Percentiles rank a stretch among this genome's conserved stretches.
Conservation (phyloP, 495 filamentous ascomycete species). For the Diplogelasinospora grovesii region DNA sequence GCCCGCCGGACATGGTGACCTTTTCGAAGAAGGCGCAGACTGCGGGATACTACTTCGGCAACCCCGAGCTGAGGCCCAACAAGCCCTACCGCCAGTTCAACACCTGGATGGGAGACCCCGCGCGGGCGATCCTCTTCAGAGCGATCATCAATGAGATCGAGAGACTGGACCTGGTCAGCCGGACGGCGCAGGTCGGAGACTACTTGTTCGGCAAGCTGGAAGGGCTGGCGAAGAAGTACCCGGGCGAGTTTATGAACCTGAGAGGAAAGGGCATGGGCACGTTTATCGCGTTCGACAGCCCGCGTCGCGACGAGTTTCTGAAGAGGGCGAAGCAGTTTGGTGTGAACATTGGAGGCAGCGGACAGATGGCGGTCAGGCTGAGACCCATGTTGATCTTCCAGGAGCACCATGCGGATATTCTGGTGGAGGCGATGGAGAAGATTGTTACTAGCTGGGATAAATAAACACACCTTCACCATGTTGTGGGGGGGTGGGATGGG, state of each 20-base stretch:
- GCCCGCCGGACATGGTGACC: slow-evolving; percentile 95
- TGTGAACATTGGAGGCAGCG: slow-evolving; percentile 90
- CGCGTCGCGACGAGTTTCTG: slow-evolving; percentile 77
- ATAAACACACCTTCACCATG: no score
- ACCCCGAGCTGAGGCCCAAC: slow-evolving; percentile 83
- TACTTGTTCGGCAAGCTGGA: slow-evolving; percentile 74
- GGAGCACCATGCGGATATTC: slow-evolving; percentile 71
- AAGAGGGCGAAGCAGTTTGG: slow-evolving; percentile 74
- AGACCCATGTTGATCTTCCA: slow-evolving; percentile 96
- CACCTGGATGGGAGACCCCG: slow-evolving; percentile 99
- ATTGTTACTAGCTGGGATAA: slow-evolving; percentile 49
- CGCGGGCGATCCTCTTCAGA: slow-evolving; percentile 82
- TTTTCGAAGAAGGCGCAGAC: slow-evolving; percentile 99
- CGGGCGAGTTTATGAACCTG: slow-evolving; percentile 79
- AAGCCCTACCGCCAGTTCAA: slow-evolving; percentile 99
- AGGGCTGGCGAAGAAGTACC: slow-evolving; percentile 64
- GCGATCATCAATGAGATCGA: slow-evolving; percentile 90
- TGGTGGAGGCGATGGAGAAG: slow-evolving; percentile 61
- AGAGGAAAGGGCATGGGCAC: slow-evolving; percentile 93
- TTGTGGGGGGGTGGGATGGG: no score
- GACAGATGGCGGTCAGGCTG: slow-evolving; percentile 71
- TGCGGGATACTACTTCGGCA: slow-evolving; percentile 92
- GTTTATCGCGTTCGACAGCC: slow-evolving; percentile 94
- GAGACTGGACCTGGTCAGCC: slow-evolving; percentile 66
- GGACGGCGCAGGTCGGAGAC: slow-evolving; percentile 75